These are phyloP conservation scores for Nyssa sinensis DNA, from an alignment of 148 eudicot genomes.

Conservation along the genomic window DNA sequence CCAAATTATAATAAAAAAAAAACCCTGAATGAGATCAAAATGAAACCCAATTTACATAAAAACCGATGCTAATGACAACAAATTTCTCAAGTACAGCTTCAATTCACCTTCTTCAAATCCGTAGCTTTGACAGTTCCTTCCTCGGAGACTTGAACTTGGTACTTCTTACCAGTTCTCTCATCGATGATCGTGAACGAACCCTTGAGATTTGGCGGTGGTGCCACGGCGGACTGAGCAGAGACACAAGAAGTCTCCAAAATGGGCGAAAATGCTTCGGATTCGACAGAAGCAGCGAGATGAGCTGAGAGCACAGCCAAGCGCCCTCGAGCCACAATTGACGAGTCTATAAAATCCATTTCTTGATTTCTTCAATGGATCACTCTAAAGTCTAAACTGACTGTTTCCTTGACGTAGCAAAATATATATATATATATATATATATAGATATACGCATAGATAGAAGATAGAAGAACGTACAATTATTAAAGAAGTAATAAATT, in stretches of 20 bases:
- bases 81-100: neutral
- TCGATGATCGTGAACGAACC: constrained; percentile 68
- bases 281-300: constrained; percentile 48
- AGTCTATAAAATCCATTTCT: constrained; percentile 42
- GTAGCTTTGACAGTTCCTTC: constrained; percentile 81
- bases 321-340: constrained; percentile 47
- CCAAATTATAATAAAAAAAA: neutral
- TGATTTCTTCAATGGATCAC: no score
- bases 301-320: constrained; percentile 86
- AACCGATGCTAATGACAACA: neutral
- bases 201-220: constrained; percentile 71
- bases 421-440: no score
- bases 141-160: constrained; percentile 71
- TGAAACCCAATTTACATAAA: constrained; percentile 7
- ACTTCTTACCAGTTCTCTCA: constrained; percentile 78
- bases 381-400: no score
- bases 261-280: constrained; percentile 23
- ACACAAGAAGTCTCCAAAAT: constrained; percentile 41
- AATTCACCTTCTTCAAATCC: constrained; percentile 79
- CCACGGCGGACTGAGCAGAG: constrained; percentile 44
- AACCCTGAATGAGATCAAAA: neutral
- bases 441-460: no score
- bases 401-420: no score
- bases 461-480: no score
- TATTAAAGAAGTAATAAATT: no score